A percentile compares a stretch with the other conserved stretches of the same genome.
phyloP scores from a whole-genome alignment of 1,139 yeast species.

The Pichia sp. region DNA sequence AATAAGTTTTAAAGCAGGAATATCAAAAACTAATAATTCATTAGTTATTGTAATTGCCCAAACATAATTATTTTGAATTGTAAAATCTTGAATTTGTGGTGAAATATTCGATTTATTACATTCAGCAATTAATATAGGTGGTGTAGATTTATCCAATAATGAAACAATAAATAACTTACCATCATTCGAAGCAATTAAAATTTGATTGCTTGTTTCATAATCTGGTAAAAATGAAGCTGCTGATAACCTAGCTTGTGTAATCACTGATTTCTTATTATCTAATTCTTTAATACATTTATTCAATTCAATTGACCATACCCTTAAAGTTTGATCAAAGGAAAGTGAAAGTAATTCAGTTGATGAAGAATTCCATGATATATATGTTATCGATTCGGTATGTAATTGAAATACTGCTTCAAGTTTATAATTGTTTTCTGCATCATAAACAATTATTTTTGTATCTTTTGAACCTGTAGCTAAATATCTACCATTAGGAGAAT shows the following conservation, averaged over 20 bases:
- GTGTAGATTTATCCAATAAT: neutral
- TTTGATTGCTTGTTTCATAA: constrained; percentile 6
- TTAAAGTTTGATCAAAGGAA: constrained; percentile 59
- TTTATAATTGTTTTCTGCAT: constrained; percentile 50
- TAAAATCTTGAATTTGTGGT: constrained; percentile 17
- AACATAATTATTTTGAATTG: constrained; percentile 12
- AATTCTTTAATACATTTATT: constrained; percentile 10
- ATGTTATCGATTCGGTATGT: constrained; percentile 57
- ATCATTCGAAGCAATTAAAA: constrained; percentile 18
- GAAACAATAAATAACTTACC: constrained; percentile 13
- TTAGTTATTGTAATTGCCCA: constrained; percentile 14
- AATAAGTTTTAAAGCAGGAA: constrained; percentile 10
- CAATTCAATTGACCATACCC: constrained; percentile 54
- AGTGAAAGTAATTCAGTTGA: constrained; percentile 64
- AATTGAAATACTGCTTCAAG: constrained; percentile 38
- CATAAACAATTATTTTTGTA: constrained; percentile 59
- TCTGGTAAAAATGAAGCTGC: constrained; percentile 9
- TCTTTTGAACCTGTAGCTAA: constrained; percentile 77
- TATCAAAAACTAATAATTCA: constrained; percentile 12
- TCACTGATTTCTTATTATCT: constrained; percentile 4
- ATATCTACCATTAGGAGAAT: constrained; percentile 69
- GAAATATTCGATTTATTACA: constrained; percentile 6
- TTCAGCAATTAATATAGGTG: constrained; percentile 2
- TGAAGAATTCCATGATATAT: constrained; percentile 68
- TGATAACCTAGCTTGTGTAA: constrained; percentile 10